phyloP scores from a whole-genome alignment of 2,329 filamentous ascomycete genomes.

The Chrysoporthe puriensis region DNA sequence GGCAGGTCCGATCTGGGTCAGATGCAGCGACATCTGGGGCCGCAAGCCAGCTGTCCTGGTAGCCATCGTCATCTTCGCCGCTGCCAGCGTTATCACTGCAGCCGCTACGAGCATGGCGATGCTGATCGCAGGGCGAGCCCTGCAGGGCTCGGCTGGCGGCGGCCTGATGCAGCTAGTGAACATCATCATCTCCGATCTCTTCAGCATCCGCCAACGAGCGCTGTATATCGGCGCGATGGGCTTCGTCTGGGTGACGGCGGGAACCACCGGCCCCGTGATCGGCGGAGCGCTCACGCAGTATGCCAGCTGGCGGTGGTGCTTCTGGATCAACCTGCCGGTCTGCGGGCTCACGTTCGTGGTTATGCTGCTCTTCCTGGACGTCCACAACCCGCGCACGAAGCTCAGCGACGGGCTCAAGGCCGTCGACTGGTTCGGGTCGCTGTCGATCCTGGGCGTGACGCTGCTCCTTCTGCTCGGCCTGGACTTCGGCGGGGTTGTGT shows the following conservation, averaged over 20 bases:
- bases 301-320: conserved; percentile 35
- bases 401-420: conserved; percentile 62
- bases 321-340: conserved; percentile 35
- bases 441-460: conserved; percentile 62
- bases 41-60: conserved; percentile 44
- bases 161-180: conserved; percentile 42
- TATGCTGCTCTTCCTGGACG: conserved; percentile 39
- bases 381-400: conserved; percentile 65
- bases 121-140: conserved; percentile 41
- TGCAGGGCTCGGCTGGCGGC: conserved; percentile 43
- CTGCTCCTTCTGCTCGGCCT: conserved; percentile 70
- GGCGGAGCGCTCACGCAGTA: conserved; percentile 34
- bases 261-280: conserved; percentile 32
- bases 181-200: conserved; percentile 44
- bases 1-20: conserved; percentile 61
- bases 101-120: conserved; percentile 40
- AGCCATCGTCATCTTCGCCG: conserved; percentile 41
- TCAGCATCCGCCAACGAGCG: conserved; percentile 37
- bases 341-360: conserved; percentile 31
- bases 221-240: conserved; percentile 39
- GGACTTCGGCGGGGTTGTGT: conserved; percentile 65
- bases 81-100: conserved; percentile 43
- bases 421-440: conserved; percentile 61
- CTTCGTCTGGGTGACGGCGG: conserved; percentile 53
- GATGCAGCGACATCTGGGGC: conserved; percentile 48